phyloP scores from a whole-genome alignment of 345 rosid species.

The Gossypium herbaceum region DNA sequence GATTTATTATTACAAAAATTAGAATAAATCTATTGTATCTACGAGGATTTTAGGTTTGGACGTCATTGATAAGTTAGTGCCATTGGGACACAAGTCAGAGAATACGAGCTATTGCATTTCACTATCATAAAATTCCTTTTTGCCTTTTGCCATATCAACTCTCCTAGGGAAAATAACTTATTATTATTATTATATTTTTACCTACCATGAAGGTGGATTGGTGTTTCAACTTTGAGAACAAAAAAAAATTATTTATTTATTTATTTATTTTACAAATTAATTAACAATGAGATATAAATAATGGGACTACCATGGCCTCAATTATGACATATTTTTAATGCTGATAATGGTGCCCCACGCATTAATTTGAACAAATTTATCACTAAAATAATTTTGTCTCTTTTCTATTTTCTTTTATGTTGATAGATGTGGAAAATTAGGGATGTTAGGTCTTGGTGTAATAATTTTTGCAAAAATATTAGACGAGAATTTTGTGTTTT shows the following conservation, averaged over 20 bases:
- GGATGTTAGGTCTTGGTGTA: slow-evolving; percentile 17
- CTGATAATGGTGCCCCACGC: not conserved
- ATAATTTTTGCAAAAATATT: not conserved
- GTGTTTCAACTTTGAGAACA: not conserved
- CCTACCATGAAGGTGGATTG: not conserved
- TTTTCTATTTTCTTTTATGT: not conserved
- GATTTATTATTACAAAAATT: not conserved
- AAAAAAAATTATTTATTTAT: not conserved
- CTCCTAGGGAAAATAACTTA: not conserved
- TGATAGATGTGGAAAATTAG: not conserved
- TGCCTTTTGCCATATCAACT: not conserved
- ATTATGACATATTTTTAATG: not conserved
- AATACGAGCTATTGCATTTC: slow-evolving; percentile 31
- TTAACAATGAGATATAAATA: too few relatives aligned
- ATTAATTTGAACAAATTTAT: not conserved
- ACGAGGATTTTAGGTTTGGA: not conserved
- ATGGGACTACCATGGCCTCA: not conserved
- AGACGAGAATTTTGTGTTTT: too few relatives aligned
- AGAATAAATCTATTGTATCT: not conserved
- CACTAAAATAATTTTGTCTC: not conserved
- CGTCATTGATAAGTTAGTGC: slow-evolving; percentile 26
- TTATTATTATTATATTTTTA: not conserved
- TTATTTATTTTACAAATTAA: too few relatives aligned
- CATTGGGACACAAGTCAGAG: not conserved
- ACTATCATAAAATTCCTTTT: not conserved